phyloP scores from a whole-genome alignment of 352 stramenopile genomes.

The Phytophthora brassicae region DNA sequence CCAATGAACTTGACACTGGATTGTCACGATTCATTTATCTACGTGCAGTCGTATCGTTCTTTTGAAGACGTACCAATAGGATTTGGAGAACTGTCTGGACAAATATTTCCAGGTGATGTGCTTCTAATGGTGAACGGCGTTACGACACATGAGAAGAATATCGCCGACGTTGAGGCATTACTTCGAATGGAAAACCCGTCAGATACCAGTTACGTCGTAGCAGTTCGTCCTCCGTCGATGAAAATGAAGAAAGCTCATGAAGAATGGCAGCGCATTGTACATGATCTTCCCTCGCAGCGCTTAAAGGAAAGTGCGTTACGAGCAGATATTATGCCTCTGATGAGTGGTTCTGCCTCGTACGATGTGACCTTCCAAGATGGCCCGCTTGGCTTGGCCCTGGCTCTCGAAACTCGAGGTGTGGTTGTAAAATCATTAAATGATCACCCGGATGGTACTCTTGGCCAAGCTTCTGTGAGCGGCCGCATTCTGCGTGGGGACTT shows the following conservation, averaged over 20 bases:
- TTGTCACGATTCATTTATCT: constrained; percentile 38
- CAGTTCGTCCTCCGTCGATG: constrained; percentile 37
- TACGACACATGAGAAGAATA: constrained; percentile 26
- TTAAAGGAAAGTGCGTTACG: constrained; percentile 30
- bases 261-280: constrained; percentile 28
- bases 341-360: constrained; percentile 27
- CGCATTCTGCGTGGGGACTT: constrained; percentile 65
- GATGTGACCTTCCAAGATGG: constrained; percentile 76
- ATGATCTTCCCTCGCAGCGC: constrained; percentile 37
- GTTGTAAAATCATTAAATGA: constrained; percentile 84
- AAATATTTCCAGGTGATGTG: constrained; percentile 72
- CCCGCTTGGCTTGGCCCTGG: constrained; percentile 71
- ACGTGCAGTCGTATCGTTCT: constrained; percentile 47
- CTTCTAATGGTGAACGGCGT: constrained; percentile 54
- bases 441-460: constrained; percentile 54
- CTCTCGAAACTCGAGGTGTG: constrained; percentile 66
- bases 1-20: constrained; percentile 44
- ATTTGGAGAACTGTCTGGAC: constrained; percentile 55
- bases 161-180: constrained; percentile 43
- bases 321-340: constrained; percentile 17
- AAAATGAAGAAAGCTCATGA: constrained; percentile 44
- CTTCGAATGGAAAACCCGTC: constrained; percentile 26
- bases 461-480: constrained; percentile 72
- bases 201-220: constrained; percentile 39
- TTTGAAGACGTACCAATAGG: constrained; percentile 31